Conservation (phyloP, 768 basidiomycete species). For the Multifurca ochricompacta region DNA sequence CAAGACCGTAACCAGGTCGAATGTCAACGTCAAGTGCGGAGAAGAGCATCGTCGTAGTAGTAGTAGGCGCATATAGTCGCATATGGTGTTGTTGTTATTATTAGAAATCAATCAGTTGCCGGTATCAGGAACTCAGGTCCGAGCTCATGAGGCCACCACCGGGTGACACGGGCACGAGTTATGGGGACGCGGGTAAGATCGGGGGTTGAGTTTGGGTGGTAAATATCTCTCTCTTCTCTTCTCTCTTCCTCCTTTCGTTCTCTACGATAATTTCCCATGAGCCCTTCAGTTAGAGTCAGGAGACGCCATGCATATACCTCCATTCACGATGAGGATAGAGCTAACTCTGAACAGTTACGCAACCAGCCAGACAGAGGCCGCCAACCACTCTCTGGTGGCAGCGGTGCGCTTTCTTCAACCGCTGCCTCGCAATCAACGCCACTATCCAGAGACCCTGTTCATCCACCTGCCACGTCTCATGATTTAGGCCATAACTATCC, state of each 20-base stretch:
- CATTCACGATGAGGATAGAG: conserved; percentile 8
- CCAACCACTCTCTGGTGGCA: not conserved
- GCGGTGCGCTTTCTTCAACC: not conserved
- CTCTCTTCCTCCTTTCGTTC: not conserved
- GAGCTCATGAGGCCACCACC: too few relatives aligned
- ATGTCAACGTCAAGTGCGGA: conserved; percentile 69
- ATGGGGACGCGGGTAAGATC: not conserved
- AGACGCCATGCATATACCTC: conserved; percentile 14
- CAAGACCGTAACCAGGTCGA: conserved; percentile 66
- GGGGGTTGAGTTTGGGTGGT: not conserved
- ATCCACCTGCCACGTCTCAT: not conserved
- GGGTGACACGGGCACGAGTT: too few relatives aligned
- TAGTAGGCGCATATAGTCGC: not conserved
- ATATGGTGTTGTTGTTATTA: too few relatives aligned
- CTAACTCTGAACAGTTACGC: not conserved
- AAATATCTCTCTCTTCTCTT: not conserved
- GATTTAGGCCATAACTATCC: not conserved
- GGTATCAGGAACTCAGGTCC: not conserved
- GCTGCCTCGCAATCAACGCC: not conserved
- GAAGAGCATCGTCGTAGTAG: conserved; percentile 34
- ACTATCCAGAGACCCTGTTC: not conserved
- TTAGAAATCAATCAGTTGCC: too few relatives aligned
- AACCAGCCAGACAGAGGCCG: not conserved
- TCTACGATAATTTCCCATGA: too few relatives aligned
- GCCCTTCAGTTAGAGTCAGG: conserved; percentile 14